Conservation (phyloP, 257 asterid species). For the Nicotiana attenuata region DNA sequence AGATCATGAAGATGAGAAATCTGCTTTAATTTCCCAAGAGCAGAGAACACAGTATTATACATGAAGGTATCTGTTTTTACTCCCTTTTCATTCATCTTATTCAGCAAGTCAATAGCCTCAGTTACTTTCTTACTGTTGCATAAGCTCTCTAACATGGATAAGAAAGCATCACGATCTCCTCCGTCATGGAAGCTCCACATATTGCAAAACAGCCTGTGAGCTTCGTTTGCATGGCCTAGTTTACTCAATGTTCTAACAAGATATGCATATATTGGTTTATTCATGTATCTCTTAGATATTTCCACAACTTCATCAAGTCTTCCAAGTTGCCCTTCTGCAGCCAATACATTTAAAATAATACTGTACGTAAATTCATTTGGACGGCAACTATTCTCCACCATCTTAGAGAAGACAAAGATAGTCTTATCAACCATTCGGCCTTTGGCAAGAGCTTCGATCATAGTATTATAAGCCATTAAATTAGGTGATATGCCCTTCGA, state of each 20-base stretch:
- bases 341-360: slow-evolving; percentile 60
- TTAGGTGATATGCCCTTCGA: slow-evolving; percentile 62
- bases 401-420: slow-evolving; percentile 63
- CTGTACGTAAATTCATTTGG: slow-evolving; percentile 89
- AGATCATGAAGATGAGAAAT: slow-evolving; percentile 61
- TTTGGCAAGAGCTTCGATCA: slow-evolving; percentile 72
- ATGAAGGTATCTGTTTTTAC: slow-evolving; percentile 63
- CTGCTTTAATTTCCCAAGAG: slow-evolving; percentile 71
- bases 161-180: slow-evolving; percentile 85
- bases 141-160: slow-evolving; percentile 79
- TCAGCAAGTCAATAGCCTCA: slow-evolving; percentile 82
- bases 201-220: slow-evolving; percentile 82
- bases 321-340: slow-evolving; percentile 70
- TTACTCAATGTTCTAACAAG: slow-evolving; percentile 72
- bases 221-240: slow-evolving; percentile 81
- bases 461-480: slow-evolving; percentile 77
- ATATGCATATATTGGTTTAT: slow-evolving; percentile 73
- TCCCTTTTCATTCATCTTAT: slow-evolving; percentile 78
- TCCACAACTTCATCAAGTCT: slow-evolving; percentile 77
- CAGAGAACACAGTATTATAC: slow-evolving; percentile 77
- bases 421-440: slow-evolving; percentile 57
- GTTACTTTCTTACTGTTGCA: slow-evolving; percentile 63
- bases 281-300: slow-evolving; percentile 68
- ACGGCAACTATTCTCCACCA: slow-evolving; percentile 79
- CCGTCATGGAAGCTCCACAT: slow-evolving; percentile 89